Evolutionary conservation across 2,329 filamentous ascomycete species (phyloP), one percentile per base, ranked within the genome.

Genomic region (Byssoonygena ceratinophila): DNA sequence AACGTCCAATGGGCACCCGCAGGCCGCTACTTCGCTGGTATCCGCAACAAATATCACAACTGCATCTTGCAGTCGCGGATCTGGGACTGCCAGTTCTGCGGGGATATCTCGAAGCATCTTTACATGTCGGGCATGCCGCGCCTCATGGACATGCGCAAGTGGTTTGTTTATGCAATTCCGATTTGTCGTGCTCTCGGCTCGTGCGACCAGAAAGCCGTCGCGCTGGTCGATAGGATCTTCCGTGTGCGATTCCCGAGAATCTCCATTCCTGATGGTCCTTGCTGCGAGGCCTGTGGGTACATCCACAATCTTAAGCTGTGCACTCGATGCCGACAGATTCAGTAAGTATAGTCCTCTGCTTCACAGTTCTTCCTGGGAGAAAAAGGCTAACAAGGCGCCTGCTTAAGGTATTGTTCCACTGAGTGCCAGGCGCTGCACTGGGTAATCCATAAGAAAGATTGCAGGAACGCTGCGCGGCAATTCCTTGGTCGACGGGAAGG

Each of bases 41-140:
- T 52, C 25, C 44, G 41, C 14, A 14, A 52, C 43, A 52, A 27
- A 34, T 52, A 52, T 18, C 41, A 46, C 34, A 32, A 46, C 20
- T 8, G 1, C n/a, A n/a, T 52, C 16, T 47, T 52, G 41, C 9
- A 41, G 25, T 31, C 50, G 9, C 50, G 47, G 43, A 12, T 25
- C 14, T 52, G 50, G 50, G 50, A 52, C n/a, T 52, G 50, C 29
- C 50, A 52, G 18, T 52, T 52, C 32, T 52, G 50, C 34, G 50
- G 50, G 1, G 32, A 52, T 18, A 32, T 52, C 29, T 46, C 50
- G 3, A 52, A 47, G 16, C n/a, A 52, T 12, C 25, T 52, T 1
- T 46, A 40, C 22, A 46, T 52, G 41, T 52, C 50, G 16, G 50
- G 50, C 12, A 46, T 52, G 50, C 50, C 50, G 14, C 50, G 50